These are phyloP conservation scores for Terfezia boudieri DNA, from an alignment of 495 filamentous ascomycete species.

Conservation along the genomic window DNA sequence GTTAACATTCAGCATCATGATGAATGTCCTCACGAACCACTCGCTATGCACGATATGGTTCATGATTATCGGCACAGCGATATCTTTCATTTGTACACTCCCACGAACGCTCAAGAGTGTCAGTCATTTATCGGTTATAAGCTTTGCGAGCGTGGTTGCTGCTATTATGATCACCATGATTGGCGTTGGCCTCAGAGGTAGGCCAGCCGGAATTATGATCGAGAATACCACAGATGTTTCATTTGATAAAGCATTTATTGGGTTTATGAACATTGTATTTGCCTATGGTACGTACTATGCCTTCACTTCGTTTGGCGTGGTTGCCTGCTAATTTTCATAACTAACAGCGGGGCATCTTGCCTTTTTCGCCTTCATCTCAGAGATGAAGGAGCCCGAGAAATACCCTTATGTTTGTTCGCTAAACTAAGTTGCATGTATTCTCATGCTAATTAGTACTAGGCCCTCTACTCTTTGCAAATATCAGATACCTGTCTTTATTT, in stretches of 20 bases:
- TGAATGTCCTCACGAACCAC: conserved; percentile 42
- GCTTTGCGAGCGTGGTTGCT: conserved; percentile 35
- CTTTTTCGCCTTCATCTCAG: conserved; percentile 56
- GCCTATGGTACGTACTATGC: conserved; percentile 29
- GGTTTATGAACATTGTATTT: conserved; percentile 53
- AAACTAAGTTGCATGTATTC: neutral
- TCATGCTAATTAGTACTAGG: conserved; percentile 12
- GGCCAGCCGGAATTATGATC: conserved; percentile 3
- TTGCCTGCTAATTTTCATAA: neutral
- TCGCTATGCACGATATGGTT: conserved; percentile 47
- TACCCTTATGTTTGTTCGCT: conserved; percentile 29
- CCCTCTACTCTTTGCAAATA: conserved; percentile 39
- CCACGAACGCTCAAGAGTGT: conserved; percentile 40
- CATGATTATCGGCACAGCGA: conserved; percentile 36
- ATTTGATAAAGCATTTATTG: conserved; percentile 31
- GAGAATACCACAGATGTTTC: conserved; percentile 8
- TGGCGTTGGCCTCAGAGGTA: conserved; percentile 20
- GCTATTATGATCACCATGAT: conserved; percentile 50
- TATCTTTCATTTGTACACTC: conserved; percentile 38
- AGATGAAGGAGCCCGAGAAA: conserved; percentile 47
- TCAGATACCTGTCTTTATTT: conserved; percentile 48
- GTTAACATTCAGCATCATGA: conserved; percentile 48
- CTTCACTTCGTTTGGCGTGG: neutral
- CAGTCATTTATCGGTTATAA: conserved; percentile 40
- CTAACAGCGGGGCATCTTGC: conserved; percentile 38